phyloP scores from a whole-genome alignment of 2,329 filamentous ascomycete species.

The Fusarium guadeloupense region DNA sequence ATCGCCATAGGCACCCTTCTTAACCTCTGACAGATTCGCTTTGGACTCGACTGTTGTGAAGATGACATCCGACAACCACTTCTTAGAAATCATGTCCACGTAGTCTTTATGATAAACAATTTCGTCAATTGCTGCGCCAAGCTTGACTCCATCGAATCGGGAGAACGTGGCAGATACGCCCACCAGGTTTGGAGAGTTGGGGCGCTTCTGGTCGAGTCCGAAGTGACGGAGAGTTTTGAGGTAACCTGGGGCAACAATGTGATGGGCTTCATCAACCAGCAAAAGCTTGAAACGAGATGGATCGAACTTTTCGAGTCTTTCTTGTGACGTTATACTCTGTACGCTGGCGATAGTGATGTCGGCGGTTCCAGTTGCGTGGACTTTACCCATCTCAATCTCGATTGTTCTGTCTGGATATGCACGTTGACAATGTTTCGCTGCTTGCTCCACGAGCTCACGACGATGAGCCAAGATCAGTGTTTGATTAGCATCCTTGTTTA shows the following conservation, averaged over 20 bases:
- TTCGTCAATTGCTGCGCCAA: conserved; percentile 89
- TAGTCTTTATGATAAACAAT: conserved; percentile 92
- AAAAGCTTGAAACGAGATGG: conserved; percentile 84
- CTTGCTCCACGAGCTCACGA: conserved; percentile 93
- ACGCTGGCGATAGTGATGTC: conserved; percentile 96
- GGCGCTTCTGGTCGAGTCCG: conserved; percentile 63
- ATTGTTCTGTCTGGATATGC: conserved; percentile 83
- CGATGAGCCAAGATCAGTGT: conserved; percentile 93
- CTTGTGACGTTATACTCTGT: conserved; percentile 80
- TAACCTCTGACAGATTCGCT: conserved; percentile 79
- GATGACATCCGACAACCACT: conserved; percentile 90
- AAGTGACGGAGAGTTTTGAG: conserved; percentile 82
- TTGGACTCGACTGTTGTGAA: conserved; percentile 92
- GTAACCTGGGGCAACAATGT: conserved; percentile 89
- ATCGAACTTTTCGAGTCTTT: conserved; percentile 84
- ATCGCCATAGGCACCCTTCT: conserved; percentile 71
- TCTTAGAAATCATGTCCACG: conserved; percentile 78
- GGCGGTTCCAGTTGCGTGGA: conserved; percentile 78
- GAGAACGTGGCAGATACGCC: conserved; percentile 87
- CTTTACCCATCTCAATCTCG: conserved; percentile 90
- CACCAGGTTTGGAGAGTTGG: conserved; percentile 71
- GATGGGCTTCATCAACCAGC: conserved; percentile 95
- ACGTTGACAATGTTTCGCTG: conserved; percentile 81
- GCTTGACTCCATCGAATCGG: conserved; percentile 81
- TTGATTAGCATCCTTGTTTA: conserved; percentile 65